A percentile compares a stretch with the other conserved stretches of the same genome.
phyloP scores from a whole-genome alignment of 192 early-diverging fungal species.

The Coemansia sp. region DNA sequence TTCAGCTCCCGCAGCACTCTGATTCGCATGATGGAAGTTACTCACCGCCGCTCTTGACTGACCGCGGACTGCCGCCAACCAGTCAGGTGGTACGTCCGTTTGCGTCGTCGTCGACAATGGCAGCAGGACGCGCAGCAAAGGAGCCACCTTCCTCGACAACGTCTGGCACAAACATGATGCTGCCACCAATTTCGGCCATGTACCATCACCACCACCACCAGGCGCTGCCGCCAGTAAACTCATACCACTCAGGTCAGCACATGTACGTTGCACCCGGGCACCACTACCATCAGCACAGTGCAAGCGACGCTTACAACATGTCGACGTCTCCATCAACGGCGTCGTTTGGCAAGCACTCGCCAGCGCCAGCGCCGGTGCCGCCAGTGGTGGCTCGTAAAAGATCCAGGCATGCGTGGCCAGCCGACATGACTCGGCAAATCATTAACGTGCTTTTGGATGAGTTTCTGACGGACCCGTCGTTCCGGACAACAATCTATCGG shows the following conservation, averaged over 20 bases:
- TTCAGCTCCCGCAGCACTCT: neutral
- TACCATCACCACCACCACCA: no score
- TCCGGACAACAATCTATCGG: conserved; percentile 48
- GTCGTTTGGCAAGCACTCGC: conserved; percentile 7
- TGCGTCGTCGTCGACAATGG: neutral
- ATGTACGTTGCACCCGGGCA: no score
- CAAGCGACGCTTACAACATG: neutral
- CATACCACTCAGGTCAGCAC: neutral
- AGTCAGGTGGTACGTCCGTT: neutral
- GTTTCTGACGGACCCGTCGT: conserved; percentile 32
- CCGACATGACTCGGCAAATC: conserved; percentile 41
- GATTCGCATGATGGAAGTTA: neutral
- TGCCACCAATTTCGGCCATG: neutral
- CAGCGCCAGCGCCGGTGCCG: no score
- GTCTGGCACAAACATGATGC: neutral
- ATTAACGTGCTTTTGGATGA: conserved; percentile 49
- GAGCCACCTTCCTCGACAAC: neutral
- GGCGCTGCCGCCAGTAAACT: neutral
- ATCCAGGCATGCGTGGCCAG: conserved; percentile 46
- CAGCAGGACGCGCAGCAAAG: neutral
- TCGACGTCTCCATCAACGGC: conserved; percentile 13
- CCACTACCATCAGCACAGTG: neutral
- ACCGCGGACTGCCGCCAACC: neutral
- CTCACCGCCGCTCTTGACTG: neutral
- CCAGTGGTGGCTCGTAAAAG: conserved; percentile 25